Evolutionary conservation across 257 asterid species (phyloP), one percentile per base, ranked within the genome.

Genomic region (Nicotiana tomentosiformis): DNA sequence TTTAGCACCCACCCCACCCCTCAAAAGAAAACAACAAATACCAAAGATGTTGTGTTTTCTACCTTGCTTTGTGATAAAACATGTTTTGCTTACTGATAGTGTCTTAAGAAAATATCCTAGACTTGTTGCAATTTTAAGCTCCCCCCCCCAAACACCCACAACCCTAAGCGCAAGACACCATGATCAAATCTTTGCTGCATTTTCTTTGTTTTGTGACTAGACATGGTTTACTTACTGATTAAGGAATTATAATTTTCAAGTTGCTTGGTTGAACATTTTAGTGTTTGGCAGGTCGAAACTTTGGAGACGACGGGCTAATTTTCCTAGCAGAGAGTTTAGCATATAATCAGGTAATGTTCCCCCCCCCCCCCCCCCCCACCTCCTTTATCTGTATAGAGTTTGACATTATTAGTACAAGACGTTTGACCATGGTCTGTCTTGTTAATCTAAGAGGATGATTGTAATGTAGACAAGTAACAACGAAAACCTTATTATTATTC

Each of bases 291-390:
- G 99, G 99, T 78, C 91, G 90, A 60, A 91, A 91, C 82, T 94
- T 96, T 76, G 99, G 98, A 85, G 92, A 96, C 86, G 99, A 93
- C 55, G 98, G 99, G 67, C 88, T 96, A 79, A 90, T 91, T 84
- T 96, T 93, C 82, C 91, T 96, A 12, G 98, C 99, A 46, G 98
- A 94, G 96, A 91, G 97, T 87, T 90, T 96, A 84, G 98, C 97
- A 8, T 94, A 94, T 87, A 96, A 96, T 87, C 94, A 94, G 95
- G 99, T 93, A 85, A 81, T 14, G 35, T n/a, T n/a, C n/a, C n/a
- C n/a, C n/a, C n/a, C n/a, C n/a, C n/a, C n/a, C n/a, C n/a, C n/a
- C n/a, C n/a, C n/a, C n/a, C n/a, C n/a, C n/a, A n/a, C n/a, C n/a
- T n/a, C 57, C 76, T 51, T 49, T 72, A 72, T 72, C 79, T 0